Base-by-base conservation (phyloP, 768 basidiomycete species). In the Bullera alba region DNA sequence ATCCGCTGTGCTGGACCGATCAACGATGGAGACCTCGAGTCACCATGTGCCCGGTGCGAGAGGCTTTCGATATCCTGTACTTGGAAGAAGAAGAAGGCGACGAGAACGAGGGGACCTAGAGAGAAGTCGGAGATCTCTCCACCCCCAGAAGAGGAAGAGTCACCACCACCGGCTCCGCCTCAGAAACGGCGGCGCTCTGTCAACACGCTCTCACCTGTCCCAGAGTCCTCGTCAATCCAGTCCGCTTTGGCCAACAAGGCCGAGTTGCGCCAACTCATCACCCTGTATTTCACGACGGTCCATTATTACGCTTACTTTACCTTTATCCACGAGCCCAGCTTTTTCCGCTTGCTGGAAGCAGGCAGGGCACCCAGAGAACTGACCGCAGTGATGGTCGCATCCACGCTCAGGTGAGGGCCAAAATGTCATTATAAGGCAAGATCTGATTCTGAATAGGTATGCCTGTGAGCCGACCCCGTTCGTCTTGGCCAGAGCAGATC, bases 241-340 rank as follows among this genome's bases (percentile, higher is more conserved):
- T 34, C 32, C 10, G 10, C n/a, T n/a, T 10, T 34, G 32, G 32
- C 32, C 10, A 34, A 34, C 46, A 37, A 47, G 28, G 15, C 34
- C 16, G 54, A 42, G 12, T 4, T 51, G 34, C 37, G 30, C 26
- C 37, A 42, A n/a, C 36, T 52, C 5, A 26, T 57, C 19, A 29
- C 19, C 19, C 7, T 29, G 34, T 57, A 57, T 32, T 57, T 57
- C 25, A 42, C 27, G 6, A 48, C 55, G 2, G 51, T 53, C 4
- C 55, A 57, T 34, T 44, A 51, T 57, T 25, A 44, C 29, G 57
- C 45, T 34, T 59, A 47, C 46, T 39, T 59, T 21, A 37, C 57
- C 2, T 59, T 51, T 27, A 44, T 59, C 35, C 57, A 59, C 39
- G 57, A 59, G 36, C 42, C 54, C 12, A 50, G 34, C 22, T 55